Evolutionary conservation across 2,329 filamentous ascomycete species (phyloP).

Genomic region (Cladosporium sp.): DNA sequence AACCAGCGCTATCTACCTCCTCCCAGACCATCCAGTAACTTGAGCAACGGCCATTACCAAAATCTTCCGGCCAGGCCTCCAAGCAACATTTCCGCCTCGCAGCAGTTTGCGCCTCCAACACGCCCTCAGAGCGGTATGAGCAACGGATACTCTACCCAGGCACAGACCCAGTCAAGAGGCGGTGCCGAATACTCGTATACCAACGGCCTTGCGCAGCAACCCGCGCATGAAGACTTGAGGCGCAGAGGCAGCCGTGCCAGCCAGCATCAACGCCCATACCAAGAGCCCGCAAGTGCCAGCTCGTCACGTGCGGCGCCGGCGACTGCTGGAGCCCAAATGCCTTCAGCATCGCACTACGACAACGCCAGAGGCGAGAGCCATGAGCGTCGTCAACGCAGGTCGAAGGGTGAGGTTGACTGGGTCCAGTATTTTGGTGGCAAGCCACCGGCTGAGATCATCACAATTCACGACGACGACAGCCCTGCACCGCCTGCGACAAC

Average conservation of each 20-base stretch:
- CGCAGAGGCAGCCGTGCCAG: slow-evolving; percentile 25
- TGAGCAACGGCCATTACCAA: slow-evolving; percentile 29
- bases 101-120: slow-evolving; percentile 23
- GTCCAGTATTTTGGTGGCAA: slow-evolving; percentile 34
- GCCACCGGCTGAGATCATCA: slow-evolving; percentile 47
- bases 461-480: slow-evolving; percentile 48
- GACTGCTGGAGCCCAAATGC: slow-evolving; percentile 4
- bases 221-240: slow-evolving; percentile 23
- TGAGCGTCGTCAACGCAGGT: slow-evolving; percentile 19
- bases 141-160: slow-evolving; percentile 23
- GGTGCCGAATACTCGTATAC: slow-evolving; percentile 17
- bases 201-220: slow-evolving; percentile 19
- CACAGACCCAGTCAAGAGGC: slow-evolving; percentile 20
- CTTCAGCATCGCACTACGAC: not conserved
- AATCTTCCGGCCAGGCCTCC: slow-evolving; percentile 30
- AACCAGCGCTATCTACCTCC: slow-evolving; percentile 31
- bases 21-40: slow-evolving; percentile 30
- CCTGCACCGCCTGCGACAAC: slow-evolving; percentile 22
- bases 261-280: slow-evolving; percentile 18
- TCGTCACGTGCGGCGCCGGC: slow-evolving; percentile 14
- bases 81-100: slow-evolving; percentile 28
- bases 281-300: not conserved
- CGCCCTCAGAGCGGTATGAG: slow-evolving; percentile 29
- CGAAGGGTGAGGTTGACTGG: slow-evolving; percentile 32
- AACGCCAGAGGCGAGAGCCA: slow-evolving; percentile 2